These are phyloP conservation scores for Persicaria tinctoria DNA, from an alignment of 148 eudicot genomes.

Conservation along the genomic window DNA sequence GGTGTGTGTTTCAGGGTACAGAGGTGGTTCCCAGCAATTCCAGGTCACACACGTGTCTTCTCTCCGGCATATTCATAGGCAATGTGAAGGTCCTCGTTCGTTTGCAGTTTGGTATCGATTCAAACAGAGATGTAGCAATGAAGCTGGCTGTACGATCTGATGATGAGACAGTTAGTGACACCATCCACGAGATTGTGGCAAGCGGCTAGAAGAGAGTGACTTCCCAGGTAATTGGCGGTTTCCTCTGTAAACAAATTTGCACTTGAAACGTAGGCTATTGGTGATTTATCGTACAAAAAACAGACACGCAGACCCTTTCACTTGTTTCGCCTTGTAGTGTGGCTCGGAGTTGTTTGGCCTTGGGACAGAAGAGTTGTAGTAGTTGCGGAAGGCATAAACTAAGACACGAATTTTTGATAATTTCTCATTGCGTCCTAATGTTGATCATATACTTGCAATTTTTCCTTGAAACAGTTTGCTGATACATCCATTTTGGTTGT, in stretches of 20 bases:
- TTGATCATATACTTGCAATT: not conserved
- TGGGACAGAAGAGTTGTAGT: not conserved
- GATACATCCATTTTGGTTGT: not conserved
- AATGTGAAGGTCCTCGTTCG: constrained; percentile 84
- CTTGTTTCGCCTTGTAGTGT: no score
- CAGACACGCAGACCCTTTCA: not conserved
- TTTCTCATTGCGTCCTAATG: not conserved
- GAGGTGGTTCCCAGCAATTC: constrained; percentile 77
- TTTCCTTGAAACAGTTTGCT: not conserved
- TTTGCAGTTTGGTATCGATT: constrained; percentile 72
- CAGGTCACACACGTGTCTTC: constrained; percentile 84
- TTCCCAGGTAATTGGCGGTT: not conserved
- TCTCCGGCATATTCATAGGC: constrained; percentile 89
- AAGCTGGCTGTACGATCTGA: constrained; percentile 91
- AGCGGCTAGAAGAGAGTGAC: constrained; percentile 43
- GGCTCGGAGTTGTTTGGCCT: not conserved
- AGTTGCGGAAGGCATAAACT: not conserved
- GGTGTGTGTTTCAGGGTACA: constrained; percentile 55
- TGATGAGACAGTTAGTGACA: constrained; percentile 78
- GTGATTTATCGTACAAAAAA: constrained; percentile 1
- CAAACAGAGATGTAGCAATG: constrained; percentile 89
- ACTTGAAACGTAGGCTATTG: not conserved
- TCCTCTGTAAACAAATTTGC: not conserved
- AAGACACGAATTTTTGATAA: constrained; percentile 8
- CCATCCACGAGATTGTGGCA: constrained; percentile 91